A percentile compares a stretch with the other conserved stretches of the same genome.
Evolutionary conservation across 2,329 filamentous ascomycete species (phyloP).

Genomic region (Hypoxylon sp.): DNA sequence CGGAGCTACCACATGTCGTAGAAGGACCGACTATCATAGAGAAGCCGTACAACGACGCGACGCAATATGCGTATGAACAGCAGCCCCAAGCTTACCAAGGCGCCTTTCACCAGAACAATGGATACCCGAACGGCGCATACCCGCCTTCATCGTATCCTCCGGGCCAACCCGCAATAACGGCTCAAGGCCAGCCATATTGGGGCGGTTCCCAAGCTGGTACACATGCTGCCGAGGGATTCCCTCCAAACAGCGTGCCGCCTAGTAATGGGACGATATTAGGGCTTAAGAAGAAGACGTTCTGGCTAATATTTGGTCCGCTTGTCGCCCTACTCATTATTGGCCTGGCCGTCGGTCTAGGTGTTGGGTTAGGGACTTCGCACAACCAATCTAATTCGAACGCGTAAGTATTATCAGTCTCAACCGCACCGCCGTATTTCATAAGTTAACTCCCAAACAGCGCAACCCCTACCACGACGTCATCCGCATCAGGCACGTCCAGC

Average conservation of each 20-base stretch:
- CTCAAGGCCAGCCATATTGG: slow-evolving; percentile 23
- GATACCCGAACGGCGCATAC: slow-evolving; percentile 25
- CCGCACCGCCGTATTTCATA: not conserved
- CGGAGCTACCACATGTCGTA: slow-evolving; percentile 44
- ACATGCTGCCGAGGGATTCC: slow-evolving; percentile 17
- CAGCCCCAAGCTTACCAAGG: slow-evolving; percentile 19
- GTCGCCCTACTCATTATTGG: slow-evolving; percentile 47
- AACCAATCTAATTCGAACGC: slow-evolving; percentile 8
- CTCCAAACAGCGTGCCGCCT: slow-evolving; percentile 19
- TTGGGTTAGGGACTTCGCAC: slow-evolving; percentile 40
- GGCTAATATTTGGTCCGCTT: slow-evolving; percentile 49
- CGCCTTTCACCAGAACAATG: slow-evolving; percentile 18
- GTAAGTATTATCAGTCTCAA: slow-evolving; percentile 3
- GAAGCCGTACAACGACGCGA: slow-evolving; percentile 35
- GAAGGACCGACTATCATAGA: slow-evolving; percentile 39
- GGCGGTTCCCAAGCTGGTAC: slow-evolving; percentile 33
- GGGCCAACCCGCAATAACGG: not conserved
- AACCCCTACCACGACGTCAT: slow-evolving; percentile 9
- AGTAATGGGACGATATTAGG: slow-evolving; percentile 40
- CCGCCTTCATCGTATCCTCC: slow-evolving; percentile 30
- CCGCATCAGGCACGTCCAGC: slow-evolving; percentile 15
- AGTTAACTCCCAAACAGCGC: slow-evolving; percentile 8
- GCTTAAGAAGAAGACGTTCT: slow-evolving; percentile 46
- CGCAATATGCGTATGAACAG: slow-evolving; percentile 25
- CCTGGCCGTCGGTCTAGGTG: slow-evolving; percentile 49